Base-by-base conservation (phyloP, 164 flowering plant genomes). In the Nymphaea thermarum region DNA sequence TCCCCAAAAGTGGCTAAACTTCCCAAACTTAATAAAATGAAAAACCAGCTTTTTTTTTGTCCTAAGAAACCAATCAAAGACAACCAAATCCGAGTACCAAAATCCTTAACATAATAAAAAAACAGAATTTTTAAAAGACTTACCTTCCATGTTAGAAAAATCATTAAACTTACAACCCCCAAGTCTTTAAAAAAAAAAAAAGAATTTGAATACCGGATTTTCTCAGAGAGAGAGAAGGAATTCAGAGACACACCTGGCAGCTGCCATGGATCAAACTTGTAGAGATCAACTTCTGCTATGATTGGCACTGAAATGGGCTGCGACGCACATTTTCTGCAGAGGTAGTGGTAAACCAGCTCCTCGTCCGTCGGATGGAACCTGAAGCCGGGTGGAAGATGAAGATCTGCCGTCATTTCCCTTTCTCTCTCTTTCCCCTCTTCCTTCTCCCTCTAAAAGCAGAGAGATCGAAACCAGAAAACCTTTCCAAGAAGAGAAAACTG, bases 331-430 rank as follows among this genome's bases (percentile, higher is more conserved):
- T 77, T 77, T 7, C 65, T 63, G 67, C 80, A 74, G 25, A 77
- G 65, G 63, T 77, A 77, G 45, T 74, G 77, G 42, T 74, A 60
- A 6, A 77, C 71, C 42, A 77, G 75, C 68, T 77, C 80, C 70
- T 77, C 80, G 42, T 77, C 80, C 0, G 77, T 77, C 6, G 80
- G 80, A 59, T 74, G 77, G 71, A 77, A 77, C 6, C 80, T 65
- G 66, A 75, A 77, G 4, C 80, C 80, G 0, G 80, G 75, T 6
- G 80, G 80, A 43, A 77, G 18, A 41, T 74, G 69, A 43, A 77
- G 65, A 42, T 74, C 80, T 8, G 78, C 70, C 59, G 69, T 74
- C 45, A 75, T 75, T 64, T 75, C 75, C 66, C 67, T 66, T 70
- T 70, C 60, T 47, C 72, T 72, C 47, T 6, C 36, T 61, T 17